Evolutionary conservation across 805 yeast genomes (phyloP).

Genomic region (Candida jianshihensis): DNA sequence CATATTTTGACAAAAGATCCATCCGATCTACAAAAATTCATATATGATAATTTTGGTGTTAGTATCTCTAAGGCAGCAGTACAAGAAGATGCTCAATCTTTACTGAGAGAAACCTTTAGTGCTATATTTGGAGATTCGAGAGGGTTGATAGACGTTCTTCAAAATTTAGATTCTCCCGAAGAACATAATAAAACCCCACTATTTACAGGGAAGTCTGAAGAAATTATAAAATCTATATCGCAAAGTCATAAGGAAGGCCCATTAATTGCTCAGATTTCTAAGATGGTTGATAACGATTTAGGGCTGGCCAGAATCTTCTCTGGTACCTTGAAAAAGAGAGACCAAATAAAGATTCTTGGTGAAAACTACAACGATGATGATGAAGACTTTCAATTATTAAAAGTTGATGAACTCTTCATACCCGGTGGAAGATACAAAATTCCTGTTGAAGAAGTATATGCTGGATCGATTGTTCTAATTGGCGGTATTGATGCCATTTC

Average conservation of each 20-base stretch:
- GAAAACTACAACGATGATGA: slow-evolving; percentile 42
- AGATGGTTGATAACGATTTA: slow-evolving; percentile 47
- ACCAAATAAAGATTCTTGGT: slow-evolving; percentile 48
- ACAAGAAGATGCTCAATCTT: slow-evolving; percentile 49
- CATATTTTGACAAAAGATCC: slow-evolving; percentile 49
- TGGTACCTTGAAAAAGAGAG: slow-evolving; percentile 49
- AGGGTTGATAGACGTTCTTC: slow-evolving; percentile 49
- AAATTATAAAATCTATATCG: slow-evolving; percentile 12
- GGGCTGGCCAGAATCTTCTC: slow-evolving; percentile 56
- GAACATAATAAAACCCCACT: slow-evolving; percentile 21
- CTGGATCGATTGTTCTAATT: slow-evolving; percentile 65
- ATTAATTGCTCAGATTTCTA: slow-evolving; percentile 47
- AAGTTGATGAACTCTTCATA: slow-evolving; percentile 30
- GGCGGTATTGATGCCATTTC: slow-evolving; percentile 56
- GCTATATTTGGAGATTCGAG: slow-evolving; percentile 44
- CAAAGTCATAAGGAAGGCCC: slow-evolving; percentile 34
- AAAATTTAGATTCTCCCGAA: slow-evolving; percentile 32
- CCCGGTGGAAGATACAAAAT: slow-evolving; percentile 68
- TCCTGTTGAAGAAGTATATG: slow-evolving; percentile 43
- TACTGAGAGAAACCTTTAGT: slow-evolving; percentile 48
- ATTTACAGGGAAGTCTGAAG: slow-evolving; percentile 26
- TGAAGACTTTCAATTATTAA: slow-evolving; percentile 40
- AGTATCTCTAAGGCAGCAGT: slow-evolving; percentile 32
- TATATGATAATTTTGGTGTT: slow-evolving; percentile 45
- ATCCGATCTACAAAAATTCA: slow-evolving; percentile 32